Percentiles rank a stretch among this genome's conserved stretches.
These are phyloP conservation scores for Mrakia gelida DNA, from an alignment of 768 basidiomycete species.

Conservation along the genomic window DNA sequence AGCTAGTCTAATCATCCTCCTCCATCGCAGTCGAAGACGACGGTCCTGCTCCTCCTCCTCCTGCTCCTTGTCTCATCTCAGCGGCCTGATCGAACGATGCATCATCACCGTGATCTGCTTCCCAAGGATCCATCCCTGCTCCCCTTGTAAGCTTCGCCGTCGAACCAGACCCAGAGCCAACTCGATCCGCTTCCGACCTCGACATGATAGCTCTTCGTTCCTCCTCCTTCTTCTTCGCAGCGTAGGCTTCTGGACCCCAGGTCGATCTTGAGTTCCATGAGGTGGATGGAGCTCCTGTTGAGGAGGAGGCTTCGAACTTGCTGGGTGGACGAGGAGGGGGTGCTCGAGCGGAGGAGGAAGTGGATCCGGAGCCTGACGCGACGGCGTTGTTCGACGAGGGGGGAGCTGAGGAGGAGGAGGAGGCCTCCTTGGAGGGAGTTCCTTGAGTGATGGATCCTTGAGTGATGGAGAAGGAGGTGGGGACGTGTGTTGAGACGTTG, in stretches of 20 bases:
- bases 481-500: neutral
- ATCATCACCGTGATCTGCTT: too few species aligned
- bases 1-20: too few species aligned
- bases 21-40: too few species aligned
- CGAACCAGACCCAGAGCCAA: neutral
- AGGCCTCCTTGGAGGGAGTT: too few species aligned
- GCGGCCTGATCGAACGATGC: too few species aligned
- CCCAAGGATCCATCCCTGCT: neutral
- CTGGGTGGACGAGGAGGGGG: neutral
- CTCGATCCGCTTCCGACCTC: constrained; percentile 1
- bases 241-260: neutral
- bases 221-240: neutral
- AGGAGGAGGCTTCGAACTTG: neutral
- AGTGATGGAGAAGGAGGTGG: neutral
- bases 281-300: neutral
- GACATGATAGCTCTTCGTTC: neutral
- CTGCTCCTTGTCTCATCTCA: too few species aligned
- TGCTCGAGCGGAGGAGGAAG: neutral
- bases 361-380: neutral
- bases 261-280: neutral
- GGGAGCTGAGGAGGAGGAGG: too few species aligned
- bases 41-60: too few species aligned
- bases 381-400: too few species aligned
- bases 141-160: neutral
- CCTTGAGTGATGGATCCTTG: neutral